Evolutionary conservation across 441 rosid genomes (phyloP).

Genomic region (Populus hybrid): DNA sequence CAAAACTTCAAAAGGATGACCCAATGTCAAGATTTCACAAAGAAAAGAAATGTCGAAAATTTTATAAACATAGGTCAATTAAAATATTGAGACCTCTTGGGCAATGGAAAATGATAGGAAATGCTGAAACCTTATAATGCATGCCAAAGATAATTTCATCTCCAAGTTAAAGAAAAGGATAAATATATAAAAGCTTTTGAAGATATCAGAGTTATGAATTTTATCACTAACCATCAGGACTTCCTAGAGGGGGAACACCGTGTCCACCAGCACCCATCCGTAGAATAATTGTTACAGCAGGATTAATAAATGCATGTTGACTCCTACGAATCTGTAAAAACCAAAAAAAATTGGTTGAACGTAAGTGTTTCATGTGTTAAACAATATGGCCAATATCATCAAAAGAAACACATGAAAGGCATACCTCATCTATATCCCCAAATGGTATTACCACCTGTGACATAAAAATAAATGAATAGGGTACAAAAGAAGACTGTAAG

Average conservation of each 20-base stretch:
- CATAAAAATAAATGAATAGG: background rate
- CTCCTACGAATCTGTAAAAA: constrained; percentile 78
- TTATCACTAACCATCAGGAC: constrained; percentile 83
- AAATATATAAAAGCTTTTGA: background rate
- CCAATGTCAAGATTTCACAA: background rate
- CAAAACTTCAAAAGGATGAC: background rate
- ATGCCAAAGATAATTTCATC: background rate
- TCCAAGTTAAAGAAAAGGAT: background rate
- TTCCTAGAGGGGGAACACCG: constrained; percentile 99
- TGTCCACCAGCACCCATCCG: constrained; percentile 99
- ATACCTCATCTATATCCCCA: constrained; percentile 97
- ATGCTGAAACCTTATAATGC: background rate
- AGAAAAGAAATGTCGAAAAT: background rate
- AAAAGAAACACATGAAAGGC: constrained; percentile 17
- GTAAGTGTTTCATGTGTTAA: constrained; percentile 13
- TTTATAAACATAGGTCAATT: background rate
- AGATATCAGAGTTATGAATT: constrained; percentile 10
- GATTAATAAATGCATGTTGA: constrained; percentile 98
- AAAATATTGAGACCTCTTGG: background rate
- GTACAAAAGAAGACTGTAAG: background rate
- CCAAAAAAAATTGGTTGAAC: constrained; percentile 10
- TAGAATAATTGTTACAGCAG: constrained; percentile 89
- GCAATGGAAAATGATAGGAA: background rate
- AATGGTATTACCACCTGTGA: constrained; percentile 83
- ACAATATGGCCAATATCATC: background rate